phyloP scores from a whole-genome alignment of 306 rosid species.

The Rubus parviflorus region DNA sequence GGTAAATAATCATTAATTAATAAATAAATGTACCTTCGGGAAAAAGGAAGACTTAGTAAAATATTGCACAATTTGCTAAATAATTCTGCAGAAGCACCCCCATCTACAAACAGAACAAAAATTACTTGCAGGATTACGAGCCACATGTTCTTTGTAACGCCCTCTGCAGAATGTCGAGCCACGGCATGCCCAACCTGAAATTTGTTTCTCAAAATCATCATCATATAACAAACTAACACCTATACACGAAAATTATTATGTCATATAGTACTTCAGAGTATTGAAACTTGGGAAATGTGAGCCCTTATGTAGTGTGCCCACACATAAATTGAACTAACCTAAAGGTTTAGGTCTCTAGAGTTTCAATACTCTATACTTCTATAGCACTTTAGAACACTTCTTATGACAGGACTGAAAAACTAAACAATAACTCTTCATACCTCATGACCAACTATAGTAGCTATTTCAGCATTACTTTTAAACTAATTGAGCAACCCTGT shows the following conservation, averaged over 20 bases:
- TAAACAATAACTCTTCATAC: slow-evolving; percentile 24
- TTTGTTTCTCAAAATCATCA: background rate
- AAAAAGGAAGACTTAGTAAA: slow-evolving; percentile 73
- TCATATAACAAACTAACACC: background rate
- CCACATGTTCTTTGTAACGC: slow-evolving; percentile 66
- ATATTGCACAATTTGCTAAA: slow-evolving; percentile 65
- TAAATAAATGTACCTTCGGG: slow-evolving; percentile 52
- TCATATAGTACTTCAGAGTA: no score
- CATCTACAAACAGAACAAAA: background rate
- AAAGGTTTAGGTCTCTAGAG: no score
- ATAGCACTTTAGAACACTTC: no score
- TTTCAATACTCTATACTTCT: no score
- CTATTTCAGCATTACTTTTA: slow-evolving; percentile 65
- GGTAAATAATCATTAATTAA: background rate
- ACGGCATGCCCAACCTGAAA: slow-evolving; percentile 82
- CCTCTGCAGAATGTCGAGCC: slow-evolving; percentile 80
- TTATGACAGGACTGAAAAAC: no score
- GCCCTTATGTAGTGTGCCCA: no score
- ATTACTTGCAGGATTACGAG: slow-evolving; percentile 49
- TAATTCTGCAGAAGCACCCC: slow-evolving; percentile 50
- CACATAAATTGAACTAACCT: no score
- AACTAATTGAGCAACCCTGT: slow-evolving; percentile 68
- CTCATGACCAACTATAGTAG: slow-evolving; percentile 86
- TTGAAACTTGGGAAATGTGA: no score
- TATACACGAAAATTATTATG: no score